A percentile compares a stretch with the other conserved stretches of the same genome.
Conservation (phyloP, 2,329 filamentous ascomycete genomes). For the Colletotrichum echinochloae region DNA sequence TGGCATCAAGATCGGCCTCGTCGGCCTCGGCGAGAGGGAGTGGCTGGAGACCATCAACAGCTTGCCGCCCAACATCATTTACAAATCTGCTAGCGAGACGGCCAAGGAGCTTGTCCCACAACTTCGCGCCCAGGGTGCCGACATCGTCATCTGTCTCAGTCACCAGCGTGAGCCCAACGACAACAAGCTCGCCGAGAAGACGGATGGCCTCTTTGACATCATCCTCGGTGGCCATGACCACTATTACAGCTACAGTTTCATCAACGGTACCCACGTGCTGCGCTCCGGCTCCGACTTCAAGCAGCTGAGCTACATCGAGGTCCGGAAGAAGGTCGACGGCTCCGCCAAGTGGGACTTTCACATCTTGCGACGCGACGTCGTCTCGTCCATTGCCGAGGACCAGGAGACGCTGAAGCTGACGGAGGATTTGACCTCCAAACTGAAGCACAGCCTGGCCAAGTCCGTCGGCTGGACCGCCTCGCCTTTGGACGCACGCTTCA, state of each 20-base stretch:
- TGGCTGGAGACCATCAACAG: slow-evolving; percentile 92
- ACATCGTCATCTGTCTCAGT: slow-evolving; percentile 84
- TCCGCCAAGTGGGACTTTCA: slow-evolving; percentile 78
- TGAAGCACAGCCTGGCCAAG: slow-evolving; percentile 83
- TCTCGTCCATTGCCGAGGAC: slow-evolving; percentile 75
- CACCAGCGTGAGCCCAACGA: slow-evolving; percentile 93
- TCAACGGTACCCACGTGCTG: slow-evolving; percentile 86
- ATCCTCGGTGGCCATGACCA: slow-evolving; percentile 93
- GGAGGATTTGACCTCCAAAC: slow-evolving; percentile 75
- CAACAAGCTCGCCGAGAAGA: slow-evolving; percentile 82
- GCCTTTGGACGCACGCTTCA: slow-evolving; percentile 88
- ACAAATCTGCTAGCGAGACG: slow-evolving; percentile 81
- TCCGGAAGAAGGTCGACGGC: slow-evolving; percentile 65
- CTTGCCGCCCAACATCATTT: slow-evolving; percentile 84
- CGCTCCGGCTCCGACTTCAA: slow-evolving; percentile 93
- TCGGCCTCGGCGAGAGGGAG: slow-evolving; percentile 87
- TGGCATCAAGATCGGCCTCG: slow-evolving; percentile 86
- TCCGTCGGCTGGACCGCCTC: slow-evolving; percentile 85
- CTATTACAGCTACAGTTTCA: slow-evolving; percentile 81
- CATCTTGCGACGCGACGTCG: slow-evolving; percentile 80
- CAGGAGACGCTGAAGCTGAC: slow-evolving; percentile 71
- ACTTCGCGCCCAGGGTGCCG: slow-evolving; percentile 80
- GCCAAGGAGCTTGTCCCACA: slow-evolving; percentile 80
- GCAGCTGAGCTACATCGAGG: slow-evolving; percentile 89
- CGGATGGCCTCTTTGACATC: slow-evolving; percentile 82